Percentiles rank a stretch among this genome's conserved stretches.
Conservation (phyloP, 805 yeast species). For the Priceomyces melissophilus region DNA sequence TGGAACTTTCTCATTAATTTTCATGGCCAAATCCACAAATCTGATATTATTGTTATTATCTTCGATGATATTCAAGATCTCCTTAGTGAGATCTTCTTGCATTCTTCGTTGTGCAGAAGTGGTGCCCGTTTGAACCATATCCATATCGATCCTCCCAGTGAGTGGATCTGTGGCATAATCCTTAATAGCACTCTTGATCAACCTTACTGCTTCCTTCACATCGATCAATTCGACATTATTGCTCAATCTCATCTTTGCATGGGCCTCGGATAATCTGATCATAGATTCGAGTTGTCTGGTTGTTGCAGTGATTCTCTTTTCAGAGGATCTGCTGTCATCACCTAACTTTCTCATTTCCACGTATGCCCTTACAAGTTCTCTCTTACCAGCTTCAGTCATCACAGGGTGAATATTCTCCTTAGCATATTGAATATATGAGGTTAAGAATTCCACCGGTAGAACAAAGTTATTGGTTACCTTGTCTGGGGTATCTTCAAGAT, state of each 20-base stretch:
- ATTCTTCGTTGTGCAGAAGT: slow-evolving; percentile 79
- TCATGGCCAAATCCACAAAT: slow-evolving; percentile 56
- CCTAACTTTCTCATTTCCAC: slow-evolving; percentile 94
- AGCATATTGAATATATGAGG: slow-evolving; percentile 91
- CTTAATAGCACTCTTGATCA: slow-evolving; percentile 90
- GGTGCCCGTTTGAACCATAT: slow-evolving; percentile 92
- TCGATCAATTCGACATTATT: slow-evolving; percentile 69
- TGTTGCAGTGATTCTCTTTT: slow-evolving; percentile 93
- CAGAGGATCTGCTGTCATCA: slow-evolving; percentile 82
- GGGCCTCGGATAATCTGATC: slow-evolving; percentile 94
- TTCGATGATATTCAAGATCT: slow-evolving; percentile 53
- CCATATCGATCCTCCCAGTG: slow-evolving; percentile 97
- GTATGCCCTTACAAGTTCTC: slow-evolving; percentile 79
- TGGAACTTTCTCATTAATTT: slow-evolving; percentile 63
- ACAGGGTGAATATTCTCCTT: slow-evolving; percentile 80
- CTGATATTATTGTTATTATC: slow-evolving; percentile 47
- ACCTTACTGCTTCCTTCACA: slow-evolving; percentile 89
- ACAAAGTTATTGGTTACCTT: slow-evolving; percentile 66
- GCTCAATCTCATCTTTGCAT: slow-evolving; percentile 91
- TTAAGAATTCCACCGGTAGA: slow-evolving; percentile 81
- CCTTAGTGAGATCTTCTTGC: slow-evolving; percentile 68
- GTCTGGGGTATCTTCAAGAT: slow-evolving; percentile 80
- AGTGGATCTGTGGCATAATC: slow-evolving; percentile 98
- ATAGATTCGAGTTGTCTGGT: slow-evolving; percentile 95
- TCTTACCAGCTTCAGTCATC: slow-evolving; percentile 75